Evolutionary conservation across 2,329 filamentous ascomycete genomes (phyloP), one percentile per base, ranked within the genome.

Genomic region (Hirsutella thompsonii): DNA sequence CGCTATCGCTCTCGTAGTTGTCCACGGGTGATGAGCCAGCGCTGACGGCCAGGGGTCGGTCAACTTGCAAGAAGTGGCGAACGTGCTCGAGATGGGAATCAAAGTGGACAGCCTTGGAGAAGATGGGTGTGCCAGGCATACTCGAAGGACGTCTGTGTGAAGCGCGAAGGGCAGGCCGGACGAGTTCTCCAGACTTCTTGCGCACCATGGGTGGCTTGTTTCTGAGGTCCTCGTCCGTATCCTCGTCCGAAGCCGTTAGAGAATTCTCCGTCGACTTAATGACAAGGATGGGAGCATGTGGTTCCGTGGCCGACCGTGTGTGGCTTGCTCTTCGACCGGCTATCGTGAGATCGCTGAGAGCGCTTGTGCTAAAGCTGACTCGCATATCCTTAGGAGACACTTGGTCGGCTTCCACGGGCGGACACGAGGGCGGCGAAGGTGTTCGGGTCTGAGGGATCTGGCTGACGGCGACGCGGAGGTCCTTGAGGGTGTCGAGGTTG

Each of bases 161-260:
- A 11, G 85, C 70, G 32, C 92, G 80, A 39, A 98, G 74, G 18
- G 92, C 92, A 11, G 92, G 92, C 52, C 92, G 81, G 43, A 98
- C 92, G 29, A 98, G 73, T 64, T 98, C 92, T 28, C 92, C 92
- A 32, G 92, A 96, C 72, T 98, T 98, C 69, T 98, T 98, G 53
- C 92, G 81, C 10, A 98, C 80, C 79, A 96, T 93, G 41, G 80
- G 79, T n/a, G 89, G 88, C 64, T 92, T 93, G 52, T 66, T 70
- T 47, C 57, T 61, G 45, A 73, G 52, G 42, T 81, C 64, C 59
- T 77, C 64, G 54, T 72, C 81, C 49, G 62, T 75, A 55, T 81
- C 79, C 45, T 84, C 79, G 38, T 81, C 77, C 1, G 76, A 79
- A 8, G 57, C 61, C 2, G 66, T 66, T 26, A 67, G 46, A 2